Conservation (phyloP, 2,329 filamentous ascomycete species). For the Epichloe sibirici region DNA sequence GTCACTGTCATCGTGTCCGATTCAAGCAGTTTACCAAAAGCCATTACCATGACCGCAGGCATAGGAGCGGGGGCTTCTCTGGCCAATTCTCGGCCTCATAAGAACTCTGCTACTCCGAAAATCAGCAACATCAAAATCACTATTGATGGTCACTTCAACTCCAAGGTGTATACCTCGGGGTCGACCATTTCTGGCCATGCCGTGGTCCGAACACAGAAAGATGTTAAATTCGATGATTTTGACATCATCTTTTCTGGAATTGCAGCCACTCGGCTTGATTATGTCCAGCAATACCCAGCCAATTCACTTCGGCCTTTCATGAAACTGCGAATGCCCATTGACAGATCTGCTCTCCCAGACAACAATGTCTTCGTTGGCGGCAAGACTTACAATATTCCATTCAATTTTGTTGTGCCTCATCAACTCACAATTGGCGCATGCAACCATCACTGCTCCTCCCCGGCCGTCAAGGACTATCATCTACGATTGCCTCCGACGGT, state of each 20-base stretch:
- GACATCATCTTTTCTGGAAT: slow-evolving; percentile 41
- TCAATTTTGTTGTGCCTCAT: slow-evolving; percentile 46
- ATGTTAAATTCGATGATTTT: slow-evolving; percentile 37
- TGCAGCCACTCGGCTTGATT: slow-evolving; percentile 38
- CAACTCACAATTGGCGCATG: slow-evolving; percentile 45
- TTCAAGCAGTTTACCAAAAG: neutral
- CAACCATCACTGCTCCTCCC: slow-evolving; percentile 33
- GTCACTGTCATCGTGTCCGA: neutral
- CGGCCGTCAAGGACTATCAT: slow-evolving; percentile 38
- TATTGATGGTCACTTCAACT: slow-evolving; percentile 40
- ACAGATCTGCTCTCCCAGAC: slow-evolving; percentile 32
- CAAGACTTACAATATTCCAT: slow-evolving; percentile 37
- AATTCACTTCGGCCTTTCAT: slow-evolving; percentile 40
- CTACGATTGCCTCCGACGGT: slow-evolving; percentile 40
- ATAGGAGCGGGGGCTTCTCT: neutral
- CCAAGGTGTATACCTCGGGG: slow-evolving; percentile 45
- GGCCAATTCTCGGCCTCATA: neutral
- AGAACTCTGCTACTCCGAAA: neutral
- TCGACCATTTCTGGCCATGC: slow-evolving; percentile 38
- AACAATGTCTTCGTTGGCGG: slow-evolving; percentile 36
- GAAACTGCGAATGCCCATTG: slow-evolving; percentile 42
- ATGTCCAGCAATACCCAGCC: slow-evolving; percentile 34
- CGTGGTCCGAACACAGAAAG: slow-evolving; percentile 30
- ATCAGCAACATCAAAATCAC: slow-evolving; percentile 29
- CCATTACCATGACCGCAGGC: slow-evolving; percentile 1